Evolutionary conservation across 352 stramenopile species (phyloP).

Genomic region (Pythium pectinolyticum): DNA sequence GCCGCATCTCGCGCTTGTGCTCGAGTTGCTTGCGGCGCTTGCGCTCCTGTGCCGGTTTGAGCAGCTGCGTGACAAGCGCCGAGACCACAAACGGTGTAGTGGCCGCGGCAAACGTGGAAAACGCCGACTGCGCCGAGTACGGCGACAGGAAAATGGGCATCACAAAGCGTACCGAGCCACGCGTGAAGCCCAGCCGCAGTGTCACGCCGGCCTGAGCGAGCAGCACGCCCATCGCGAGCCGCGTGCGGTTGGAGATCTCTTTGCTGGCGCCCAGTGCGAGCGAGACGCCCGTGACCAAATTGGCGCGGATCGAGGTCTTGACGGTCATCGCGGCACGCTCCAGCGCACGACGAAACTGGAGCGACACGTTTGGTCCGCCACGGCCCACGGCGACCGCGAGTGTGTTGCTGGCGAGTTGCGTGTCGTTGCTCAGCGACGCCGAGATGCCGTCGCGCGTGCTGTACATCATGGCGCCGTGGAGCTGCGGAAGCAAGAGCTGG

Average conservation of each 20-base stretch:
- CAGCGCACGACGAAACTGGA: slow-evolving; percentile 48
- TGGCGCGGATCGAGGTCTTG: slow-evolving; percentile 60
- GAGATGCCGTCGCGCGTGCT: slow-evolving; percentile 77
- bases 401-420: slow-evolving; percentile 39
- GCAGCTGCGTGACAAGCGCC: slow-evolving; percentile 60
- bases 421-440: slow-evolving; percentile 56
- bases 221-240: slow-evolving; percentile 58
- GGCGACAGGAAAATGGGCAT: slow-evolving; percentile 81
- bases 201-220: slow-evolving; percentile 58
- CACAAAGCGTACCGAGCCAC: slow-evolving; percentile 79
- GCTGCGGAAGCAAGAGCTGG: slow-evolving; percentile 54
- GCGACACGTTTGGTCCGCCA: slow-evolving; percentile 55
- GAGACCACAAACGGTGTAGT: slow-evolving; percentile 71
- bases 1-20: slow-evolving; percentile 42
- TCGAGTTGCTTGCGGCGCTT: slow-evolving; percentile 50
- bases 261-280: slow-evolving; percentile 52
- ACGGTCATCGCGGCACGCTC: slow-evolving; percentile 34
- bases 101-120: slow-evolving; percentile 72
- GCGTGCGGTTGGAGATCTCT: slow-evolving; percentile 58
- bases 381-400: slow-evolving; percentile 46
- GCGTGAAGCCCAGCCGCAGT: slow-evolving; percentile 69
- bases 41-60: slow-evolving; percentile 66
- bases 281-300: slow-evolving; percentile 47
- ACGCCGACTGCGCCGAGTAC: slow-evolving; percentile 64
- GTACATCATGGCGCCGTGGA: slow-evolving; percentile 81